Conservation (phyloP, 306 rosid genomes). For the Dicorynia guianensis region DNA sequence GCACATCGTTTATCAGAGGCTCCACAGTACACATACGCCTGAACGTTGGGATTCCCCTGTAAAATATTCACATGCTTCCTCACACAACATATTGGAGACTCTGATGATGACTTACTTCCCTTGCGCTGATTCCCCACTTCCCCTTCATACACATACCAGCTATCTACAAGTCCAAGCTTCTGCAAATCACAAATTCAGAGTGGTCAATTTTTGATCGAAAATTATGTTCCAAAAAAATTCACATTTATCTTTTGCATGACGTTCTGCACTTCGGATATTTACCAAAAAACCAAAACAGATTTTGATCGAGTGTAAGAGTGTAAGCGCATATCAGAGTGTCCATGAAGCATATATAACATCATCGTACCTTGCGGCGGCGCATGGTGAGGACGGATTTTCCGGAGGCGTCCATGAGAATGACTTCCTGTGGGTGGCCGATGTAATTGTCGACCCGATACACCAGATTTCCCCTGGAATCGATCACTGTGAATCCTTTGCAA, state of each 20-base stretch:
- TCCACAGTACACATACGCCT: conserved; percentile 59
- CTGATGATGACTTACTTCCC: conserved; percentile 34
- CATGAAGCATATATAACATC: too few relatives aligned
- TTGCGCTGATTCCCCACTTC: conserved; percentile 40
- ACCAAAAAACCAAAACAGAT: too few relatives aligned
- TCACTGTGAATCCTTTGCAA: conserved; percentile 88
- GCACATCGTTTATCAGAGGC: conserved; percentile 40
- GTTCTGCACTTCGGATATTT: too few relatives aligned
- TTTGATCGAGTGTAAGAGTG: too few relatives aligned
- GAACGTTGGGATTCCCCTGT: conserved; percentile 44
- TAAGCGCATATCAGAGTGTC: too few relatives aligned
- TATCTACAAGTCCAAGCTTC: conserved; percentile 63
- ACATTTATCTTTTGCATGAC: too few relatives aligned
- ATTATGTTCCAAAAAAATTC: neutral
- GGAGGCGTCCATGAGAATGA: conserved; percentile 82
- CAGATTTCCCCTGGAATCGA: conserved; percentile 75
- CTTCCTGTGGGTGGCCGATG: conserved; percentile 58
- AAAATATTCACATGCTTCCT: conserved; percentile 62
- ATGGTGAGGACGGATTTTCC: conserved; percentile 76
- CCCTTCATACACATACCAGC: conserved; percentile 76
- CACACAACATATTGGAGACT: conserved; percentile 62
- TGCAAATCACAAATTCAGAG: conserved; percentile 32
- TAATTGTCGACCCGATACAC: conserved; percentile 87
- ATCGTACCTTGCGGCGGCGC: conserved; percentile 69
- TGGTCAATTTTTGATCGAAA: neutral